Evolutionary conservation across 164 flowering plant species (phyloP).

Genomic region (Cinnamomum chago): DNA sequence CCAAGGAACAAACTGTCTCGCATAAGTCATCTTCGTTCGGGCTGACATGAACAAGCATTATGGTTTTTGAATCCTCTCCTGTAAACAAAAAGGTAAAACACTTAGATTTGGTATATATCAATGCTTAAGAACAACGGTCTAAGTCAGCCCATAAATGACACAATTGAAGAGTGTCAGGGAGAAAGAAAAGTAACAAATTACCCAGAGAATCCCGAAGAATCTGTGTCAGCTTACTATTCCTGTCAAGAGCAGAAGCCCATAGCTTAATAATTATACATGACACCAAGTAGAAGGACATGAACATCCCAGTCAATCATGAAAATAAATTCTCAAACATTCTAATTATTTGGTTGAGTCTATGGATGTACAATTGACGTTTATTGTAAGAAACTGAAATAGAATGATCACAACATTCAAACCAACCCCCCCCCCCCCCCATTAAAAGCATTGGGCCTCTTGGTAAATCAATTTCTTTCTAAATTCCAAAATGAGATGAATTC

Average conservation of each 20-base stretch:
- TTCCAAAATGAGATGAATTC: no score
- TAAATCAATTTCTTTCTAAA: not conserved
- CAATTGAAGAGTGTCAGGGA: not conserved
- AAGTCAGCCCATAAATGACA: not conserved
- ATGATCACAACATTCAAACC: no score
- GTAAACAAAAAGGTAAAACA: constrained; percentile 8
- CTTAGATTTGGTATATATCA: not conserved
- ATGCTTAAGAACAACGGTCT: not conserved
- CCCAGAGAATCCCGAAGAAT: constrained; percentile 69
- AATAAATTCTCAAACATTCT: not conserved
- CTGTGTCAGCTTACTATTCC: constrained; percentile 81
- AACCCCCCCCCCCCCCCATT: no score
- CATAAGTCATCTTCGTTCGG: constrained; percentile 66
- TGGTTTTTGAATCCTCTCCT: constrained; percentile 66
- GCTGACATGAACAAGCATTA: constrained; percentile 71
- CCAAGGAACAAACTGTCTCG: constrained; percentile 60
- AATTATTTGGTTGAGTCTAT: not conserved
- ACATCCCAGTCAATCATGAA: no score
- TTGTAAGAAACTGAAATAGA: not conserved
- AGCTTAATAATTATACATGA: not conserved
- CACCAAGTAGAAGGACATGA: not conserved
- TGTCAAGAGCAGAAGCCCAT: constrained; percentile 22
- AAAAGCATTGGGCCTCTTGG: not conserved
- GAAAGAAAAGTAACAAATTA: constrained; percentile 20
- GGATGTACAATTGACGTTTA: not conserved